Evolutionary conservation across 106 monocot genomes (phyloP), one percentile per base, ranked within the genome.

Genomic region (Allium cepa): DNA sequence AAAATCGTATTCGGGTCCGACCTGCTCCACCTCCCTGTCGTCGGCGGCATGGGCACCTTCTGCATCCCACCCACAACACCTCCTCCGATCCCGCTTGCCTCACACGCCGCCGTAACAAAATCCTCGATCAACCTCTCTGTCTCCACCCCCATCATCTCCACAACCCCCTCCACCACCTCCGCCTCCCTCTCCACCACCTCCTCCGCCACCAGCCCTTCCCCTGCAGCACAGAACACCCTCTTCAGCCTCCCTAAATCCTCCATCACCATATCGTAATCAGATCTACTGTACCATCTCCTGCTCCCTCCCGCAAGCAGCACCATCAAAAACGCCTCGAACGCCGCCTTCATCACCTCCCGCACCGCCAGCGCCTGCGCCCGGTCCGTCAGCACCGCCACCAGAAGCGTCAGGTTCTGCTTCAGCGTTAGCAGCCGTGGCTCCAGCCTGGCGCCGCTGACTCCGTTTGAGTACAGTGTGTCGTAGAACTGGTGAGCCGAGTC

Each of bases 1-100:
- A 87, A 63, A 52, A 80, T 47, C 11, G 87, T 87, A 55, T 83
- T 83, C 5, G 87, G 87, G 17, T 87, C 87, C 7, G 80, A 56
- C 49, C 78, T 62, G 73, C 75, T 80, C 87, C 87, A 87, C 69
- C 61, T 77, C 17, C 80, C 75, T 0, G 87, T 80, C 45, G 80
- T 83, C 27, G 83, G 74, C 47, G 75, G 83, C 87, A 78, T 75
- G 22, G 80, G 78, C 22, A 87, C 46, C 69, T 64, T 72, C 55
- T 73, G 68, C 36, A 26, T 45, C 13, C 27, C 60, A 12, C 55
- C 71, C 26, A 16, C 60, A 8, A 4, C 68, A 1, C 11, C 51
- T 10, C 4, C 68, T 4, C 67, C 60, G 47, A 64, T 3, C 62
- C 67, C 49, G 49, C 73, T 72, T 4, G 78, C 45, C 68, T 80